Evolutionary conservation across 192 early-diverging fungal genomes (phyloP).

Genomic region (Coemansia sp.): DNA sequence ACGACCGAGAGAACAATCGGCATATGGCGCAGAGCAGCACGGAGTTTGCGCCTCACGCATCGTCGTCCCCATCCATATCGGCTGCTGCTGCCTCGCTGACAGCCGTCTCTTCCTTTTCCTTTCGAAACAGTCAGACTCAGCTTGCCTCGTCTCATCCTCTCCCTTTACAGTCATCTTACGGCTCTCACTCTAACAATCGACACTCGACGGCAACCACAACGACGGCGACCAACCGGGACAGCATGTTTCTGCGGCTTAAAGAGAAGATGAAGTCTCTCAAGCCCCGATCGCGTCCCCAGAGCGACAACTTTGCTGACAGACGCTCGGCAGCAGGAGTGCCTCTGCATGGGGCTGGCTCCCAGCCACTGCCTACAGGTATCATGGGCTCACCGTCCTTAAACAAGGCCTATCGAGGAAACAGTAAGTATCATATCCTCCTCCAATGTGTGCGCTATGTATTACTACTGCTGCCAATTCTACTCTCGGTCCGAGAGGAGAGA

Average conservation of each 20-base stretch:
- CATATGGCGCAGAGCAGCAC: conserved; percentile 28
- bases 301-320: conserved; percentile 42
- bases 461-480: background rate
- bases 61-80: conserved; percentile 37
- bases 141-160: conserved; percentile 5
- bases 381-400: conserved; percentile 21
- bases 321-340: background rate
- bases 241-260: conserved; percentile 51
- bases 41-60: conserved; percentile 35
- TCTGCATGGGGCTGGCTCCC: conserved; percentile 8
- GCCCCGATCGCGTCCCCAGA: conserved; percentile 43
- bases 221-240: conserved; percentile 35
- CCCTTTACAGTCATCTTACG: background rate
- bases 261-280: conserved; percentile 51
- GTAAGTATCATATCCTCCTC: conserved; percentile 22
- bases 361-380: background rate
- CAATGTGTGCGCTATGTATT: background rate
- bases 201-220: conserved; percentile 27
- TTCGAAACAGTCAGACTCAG: conserved; percentile 31
- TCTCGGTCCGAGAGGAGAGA: background rate
- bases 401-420: conserved; percentile 17
- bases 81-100: conserved; percentile 36
- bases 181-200: conserved; percentile 19
- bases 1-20: conserved; percentile 16
- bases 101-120: conserved; percentile 43